phyloP scores from a whole-genome alignment of 2,329 filamentous ascomycete species.

The Fusarium coicis region DNA sequence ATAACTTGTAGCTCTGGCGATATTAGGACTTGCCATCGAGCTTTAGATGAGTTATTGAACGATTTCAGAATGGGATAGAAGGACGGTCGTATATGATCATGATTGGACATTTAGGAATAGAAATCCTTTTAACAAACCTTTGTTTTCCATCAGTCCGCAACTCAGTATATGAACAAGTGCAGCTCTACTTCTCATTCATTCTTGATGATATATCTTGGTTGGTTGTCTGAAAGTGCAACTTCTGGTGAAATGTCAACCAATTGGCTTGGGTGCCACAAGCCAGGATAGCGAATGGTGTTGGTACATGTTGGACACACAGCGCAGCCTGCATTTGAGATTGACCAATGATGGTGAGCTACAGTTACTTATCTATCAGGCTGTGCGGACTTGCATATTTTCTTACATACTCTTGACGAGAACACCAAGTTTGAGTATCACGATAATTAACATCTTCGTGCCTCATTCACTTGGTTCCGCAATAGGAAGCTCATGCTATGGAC shows the following conservation, averaged over 20 bases:
- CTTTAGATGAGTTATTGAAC: slow-evolving; percentile 5
- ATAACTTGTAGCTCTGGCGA: slow-evolving; percentile 25
- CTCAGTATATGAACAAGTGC: rapidly evolving
- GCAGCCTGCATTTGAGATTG: not conserved
- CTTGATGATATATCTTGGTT: not conserved
- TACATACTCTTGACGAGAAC: not conserved
- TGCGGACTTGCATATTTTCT: not conserved
- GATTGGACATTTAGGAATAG: not conserved
- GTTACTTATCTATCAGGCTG: not conserved
- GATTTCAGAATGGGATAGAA: slow-evolving; percentile 2
- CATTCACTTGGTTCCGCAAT: not conserved
- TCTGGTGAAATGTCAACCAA: not conserved
- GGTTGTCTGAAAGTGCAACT: not conserved
- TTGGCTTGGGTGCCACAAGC: not conserved
- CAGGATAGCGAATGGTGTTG: not conserved
- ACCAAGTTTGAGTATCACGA: not conserved
- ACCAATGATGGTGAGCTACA: not conserved
- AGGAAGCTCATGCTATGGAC: not conserved
- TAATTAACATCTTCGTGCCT: not conserved
- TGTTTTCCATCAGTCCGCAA: not conserved
- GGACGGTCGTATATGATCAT: not conserved
- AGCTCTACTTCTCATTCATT: not conserved
- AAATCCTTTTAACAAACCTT: not conserved
- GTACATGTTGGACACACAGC: not conserved
- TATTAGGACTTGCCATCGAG: slow-evolving; percentile 12